Percentiles rank a stretch among this genome's conserved stretches.
phyloP scores from a whole-genome alignment of 1,284 basidiomycete species.

The Austroboletus novae-zelandiae region DNA sequence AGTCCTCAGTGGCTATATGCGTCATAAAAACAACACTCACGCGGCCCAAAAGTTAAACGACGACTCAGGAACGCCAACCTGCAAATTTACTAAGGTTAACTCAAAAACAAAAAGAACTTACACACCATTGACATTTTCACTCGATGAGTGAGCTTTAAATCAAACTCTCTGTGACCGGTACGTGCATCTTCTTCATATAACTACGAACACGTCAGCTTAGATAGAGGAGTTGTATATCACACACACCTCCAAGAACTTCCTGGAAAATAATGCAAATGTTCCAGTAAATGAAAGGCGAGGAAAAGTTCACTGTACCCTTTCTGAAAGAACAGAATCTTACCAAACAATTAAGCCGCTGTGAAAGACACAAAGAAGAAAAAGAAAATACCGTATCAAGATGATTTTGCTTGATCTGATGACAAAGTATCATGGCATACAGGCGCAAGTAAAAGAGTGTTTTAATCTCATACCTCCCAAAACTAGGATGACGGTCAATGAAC shows the following conservation, averaged over 20 bases:
- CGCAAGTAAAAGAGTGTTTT: neutral
- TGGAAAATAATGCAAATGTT: slow-evolving; percentile 20
- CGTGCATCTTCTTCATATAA: slow-evolving; percentile 95
- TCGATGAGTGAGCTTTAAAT: slow-evolving; percentile 85
- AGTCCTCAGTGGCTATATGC: slow-evolving; percentile 5
- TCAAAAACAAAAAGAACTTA: neutral
- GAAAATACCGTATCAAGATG: slow-evolving; percentile 79
- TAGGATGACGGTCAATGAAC: slow-evolving; percentile 30
- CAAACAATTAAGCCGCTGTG: slow-evolving; percentile 10
- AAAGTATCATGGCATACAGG: slow-evolving; percentile 1
- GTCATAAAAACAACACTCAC: slow-evolving; percentile 42
- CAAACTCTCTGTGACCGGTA: slow-evolving; percentile 89
- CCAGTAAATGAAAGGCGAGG: slow-evolving; percentile 1
- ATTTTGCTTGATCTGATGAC: slow-evolving; percentile 81
- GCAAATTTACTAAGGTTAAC: slow-evolving; percentile 2
- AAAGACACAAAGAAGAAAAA: neutral
- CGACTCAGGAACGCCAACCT: slow-evolving; percentile 96
- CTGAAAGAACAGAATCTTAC: slow-evolving; percentile 91
- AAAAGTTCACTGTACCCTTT: slow-evolving; percentile 66
- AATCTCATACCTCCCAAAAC: slow-evolving; percentile 79
- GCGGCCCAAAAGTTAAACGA: slow-evolving; percentile 93
- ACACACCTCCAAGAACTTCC: slow-evolving; percentile 69
- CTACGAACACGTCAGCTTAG: slow-evolving; percentile 41
- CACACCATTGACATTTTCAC: slow-evolving; percentile 98
- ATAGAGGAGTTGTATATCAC: neutral